Base-by-base conservation (phyloP, 768 basidiomycete genomes). In the Trametes cubensis region DNA sequence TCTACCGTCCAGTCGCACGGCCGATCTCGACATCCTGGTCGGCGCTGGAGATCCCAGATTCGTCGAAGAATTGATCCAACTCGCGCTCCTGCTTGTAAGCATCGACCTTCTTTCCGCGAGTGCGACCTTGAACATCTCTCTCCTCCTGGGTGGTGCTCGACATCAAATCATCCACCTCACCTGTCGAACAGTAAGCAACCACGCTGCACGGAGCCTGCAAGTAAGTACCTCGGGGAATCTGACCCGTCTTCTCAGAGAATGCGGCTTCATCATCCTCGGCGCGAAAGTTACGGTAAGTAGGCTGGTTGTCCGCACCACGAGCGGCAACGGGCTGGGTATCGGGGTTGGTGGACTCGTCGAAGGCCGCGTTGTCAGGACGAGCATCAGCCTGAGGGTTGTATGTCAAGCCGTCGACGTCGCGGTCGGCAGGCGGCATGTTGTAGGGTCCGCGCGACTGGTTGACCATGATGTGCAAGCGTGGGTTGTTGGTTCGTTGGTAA, bases 71-170 rank as follows among this genome's bases (percentile, higher is more conserved):
- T 7, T 55, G 61, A 54, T 71, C 74, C 17, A 71, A 3, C 8
- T 60, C 69, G 51, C 61, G 64, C 57, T 72, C 69, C 61, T 71
- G 68, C 47, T 67, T 68, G 65, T 52, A 69, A 11, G 68, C 67
- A 34, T 71, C 70, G n/a, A 63, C 59, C 60, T 58, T 68, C 10
- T 58, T 62, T 2, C 71, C 70, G 25, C 70, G 71, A n/a, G 70
- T 70, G 28, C 52, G 42, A 6, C 67, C 67, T 11, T 47, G 49
- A 38, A 62, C 67, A 44, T 65, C 63, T n/a, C 59, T 57, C 49
- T 69, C 67, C 0, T 63, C 66, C 11, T 63, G 53, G 4, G 55
- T 46, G 7, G 60, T 63, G 48, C 45, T 53, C 14, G 54, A 47
- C 40, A 70, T 39, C 6, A 71, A 44, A 8, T 70, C 72, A n/a